These are phyloP conservation scores for Trichoderma erinaceum DNA, from an alignment of 495 filamentous ascomycete genomes.

Conservation along the genomic window DNA sequence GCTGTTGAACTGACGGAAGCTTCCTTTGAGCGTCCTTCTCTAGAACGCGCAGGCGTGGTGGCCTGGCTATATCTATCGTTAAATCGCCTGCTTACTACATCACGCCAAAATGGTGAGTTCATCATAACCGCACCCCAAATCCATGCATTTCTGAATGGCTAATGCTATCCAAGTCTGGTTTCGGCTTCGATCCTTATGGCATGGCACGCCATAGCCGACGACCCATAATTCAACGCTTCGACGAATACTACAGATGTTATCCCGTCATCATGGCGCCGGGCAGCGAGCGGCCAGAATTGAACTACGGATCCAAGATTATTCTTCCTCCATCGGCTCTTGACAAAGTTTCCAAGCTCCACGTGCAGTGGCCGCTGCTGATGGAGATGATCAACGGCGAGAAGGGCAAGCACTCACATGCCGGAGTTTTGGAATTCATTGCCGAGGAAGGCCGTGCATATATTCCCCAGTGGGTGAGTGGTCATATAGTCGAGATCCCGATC, in stretches of 20 bases:
- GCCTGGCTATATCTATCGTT: background rate
- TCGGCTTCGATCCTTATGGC: conserved; percentile 44
- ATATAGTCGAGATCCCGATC: background rate
- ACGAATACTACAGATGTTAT: conserved; percentile 96
- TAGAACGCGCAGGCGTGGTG: background rate
- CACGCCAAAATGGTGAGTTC: conserved; percentile 23
- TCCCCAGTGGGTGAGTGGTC: conserved; percentile 75
- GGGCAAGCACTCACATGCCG: conserved; percentile 76
- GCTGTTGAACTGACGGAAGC: background rate
- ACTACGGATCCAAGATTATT: conserved; percentile 95
- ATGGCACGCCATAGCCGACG: conserved; percentile 36
- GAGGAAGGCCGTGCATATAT: conserved; percentile 96
- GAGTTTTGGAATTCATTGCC: conserved; percentile 94
- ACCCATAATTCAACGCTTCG: conserved; percentile 59
- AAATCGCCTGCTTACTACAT: background rate
- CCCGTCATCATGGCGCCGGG: conserved; percentile 92
- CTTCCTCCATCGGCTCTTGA: conserved; percentile 91
- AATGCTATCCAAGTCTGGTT: conserved; percentile 20
- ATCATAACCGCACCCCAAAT: conserved; percentile 15
- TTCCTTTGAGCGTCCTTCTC: background rate
- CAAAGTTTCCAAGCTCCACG: conserved; percentile 91
- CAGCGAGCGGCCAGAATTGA: conserved; percentile 79
- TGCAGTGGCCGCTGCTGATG: conserved; percentile 95
- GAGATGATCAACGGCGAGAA: conserved; percentile 84
- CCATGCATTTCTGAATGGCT: background rate